These are phyloP conservation scores for Pueraria montana DNA, from an alignment of 306 rosid genomes.

Conservation along the genomic window DNA sequence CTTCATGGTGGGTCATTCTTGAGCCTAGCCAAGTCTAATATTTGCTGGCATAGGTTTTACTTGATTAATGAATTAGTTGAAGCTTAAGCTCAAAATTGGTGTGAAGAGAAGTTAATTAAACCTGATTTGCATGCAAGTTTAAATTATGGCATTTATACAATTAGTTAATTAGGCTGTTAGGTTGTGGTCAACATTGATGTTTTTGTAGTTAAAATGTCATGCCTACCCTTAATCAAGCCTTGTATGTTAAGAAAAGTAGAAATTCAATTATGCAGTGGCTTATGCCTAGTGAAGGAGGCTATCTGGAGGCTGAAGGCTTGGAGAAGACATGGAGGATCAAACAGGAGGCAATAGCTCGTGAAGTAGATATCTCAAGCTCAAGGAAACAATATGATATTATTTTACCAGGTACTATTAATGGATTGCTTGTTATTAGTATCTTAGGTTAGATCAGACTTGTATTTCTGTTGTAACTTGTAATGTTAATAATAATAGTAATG, in stretches of 20 bases:
- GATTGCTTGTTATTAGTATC: constrained; percentile 30
- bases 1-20: constrained; percentile 12
- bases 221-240: not conserved
- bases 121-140: not conserved
- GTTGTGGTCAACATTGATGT: not conserved
- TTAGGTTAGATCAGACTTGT: not conserved
- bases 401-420: constrained; percentile 73
- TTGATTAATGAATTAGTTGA: constrained; percentile 27
- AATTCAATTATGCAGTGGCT: constrained; percentile 71
- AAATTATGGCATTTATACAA: not conserved
- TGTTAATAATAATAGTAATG: constrained; percentile 5
- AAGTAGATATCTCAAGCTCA: constrained; percentile 74
- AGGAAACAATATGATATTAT: constrained; percentile 78
- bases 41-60: not conserved
- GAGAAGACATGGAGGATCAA: constrained; percentile 85
- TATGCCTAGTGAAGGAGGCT: constrained; percentile 86
- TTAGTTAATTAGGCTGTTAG: not conserved
- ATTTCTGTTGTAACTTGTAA: not conserved
- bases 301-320: constrained; percentile 83
- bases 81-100: constrained; percentile 17
- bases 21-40: not conserved
- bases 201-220: not conserved
- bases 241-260: not conserved
- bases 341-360: constrained; percentile 73
- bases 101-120: not conserved